Conservation (phyloP, 2,329 filamentous ascomycete genomes). For the Aspergillus viridinutans region DNA sequence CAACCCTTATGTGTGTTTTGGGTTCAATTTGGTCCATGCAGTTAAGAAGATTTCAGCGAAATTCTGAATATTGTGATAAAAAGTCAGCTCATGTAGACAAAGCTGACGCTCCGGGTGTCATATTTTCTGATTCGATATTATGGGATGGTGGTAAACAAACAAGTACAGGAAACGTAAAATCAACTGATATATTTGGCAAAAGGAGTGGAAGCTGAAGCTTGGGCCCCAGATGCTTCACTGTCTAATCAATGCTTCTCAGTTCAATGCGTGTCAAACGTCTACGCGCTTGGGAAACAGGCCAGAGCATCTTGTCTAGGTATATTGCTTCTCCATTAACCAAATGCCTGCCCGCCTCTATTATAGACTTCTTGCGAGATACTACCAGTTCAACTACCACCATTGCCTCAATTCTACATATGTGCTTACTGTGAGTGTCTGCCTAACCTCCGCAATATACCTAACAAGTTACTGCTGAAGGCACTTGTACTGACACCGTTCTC, state of each 20-base stretch:
- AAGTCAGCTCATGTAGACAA: background rate
- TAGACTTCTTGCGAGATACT: background rate
- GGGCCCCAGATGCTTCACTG: no score
- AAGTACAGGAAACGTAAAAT: background rate
- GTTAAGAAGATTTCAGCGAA: no score
- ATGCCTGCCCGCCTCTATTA: background rate
- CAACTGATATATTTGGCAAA: background rate
- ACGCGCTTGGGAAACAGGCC: background rate
- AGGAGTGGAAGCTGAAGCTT: background rate
- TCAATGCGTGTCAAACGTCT: background rate
- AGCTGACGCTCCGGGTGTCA: background rate
- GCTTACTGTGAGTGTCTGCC: background rate
- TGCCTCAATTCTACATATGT: background rate
- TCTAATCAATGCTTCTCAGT: background rate
- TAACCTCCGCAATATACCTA: background rate
- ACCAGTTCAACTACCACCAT: background rate
- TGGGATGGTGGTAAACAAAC: background rate
- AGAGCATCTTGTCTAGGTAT: background rate
- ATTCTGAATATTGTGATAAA: no score
- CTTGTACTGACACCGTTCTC: background rate
- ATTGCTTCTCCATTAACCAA: background rate
- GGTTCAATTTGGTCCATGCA: no score
- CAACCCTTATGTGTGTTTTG: no score
- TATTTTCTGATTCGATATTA: background rate
- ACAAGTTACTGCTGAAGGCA: background rate